Percentiles rank a stretch among this genome's conserved stretches.
Evolutionary conservation across 768 basidiomycete genomes (phyloP).

Genomic region (Boletales sp.): DNA sequence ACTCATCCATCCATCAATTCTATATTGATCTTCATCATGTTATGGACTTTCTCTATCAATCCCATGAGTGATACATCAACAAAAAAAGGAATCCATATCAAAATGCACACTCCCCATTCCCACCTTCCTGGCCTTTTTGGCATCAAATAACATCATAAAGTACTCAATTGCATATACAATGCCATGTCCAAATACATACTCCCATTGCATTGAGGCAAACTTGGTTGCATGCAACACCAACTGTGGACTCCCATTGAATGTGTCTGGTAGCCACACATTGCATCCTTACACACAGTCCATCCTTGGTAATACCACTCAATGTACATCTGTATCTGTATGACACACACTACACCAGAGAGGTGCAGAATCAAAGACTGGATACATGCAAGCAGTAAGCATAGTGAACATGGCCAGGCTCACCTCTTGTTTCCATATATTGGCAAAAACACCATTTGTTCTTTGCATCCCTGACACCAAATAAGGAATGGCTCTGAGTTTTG

Average conservation of each 20-base stretch:
- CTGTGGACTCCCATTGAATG: conserved; percentile 94
- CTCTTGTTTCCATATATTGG: conserved; percentile 57
- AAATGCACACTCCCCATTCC: conserved; percentile 44
- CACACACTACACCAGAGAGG: conserved; percentile 65
- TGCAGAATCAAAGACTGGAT: conserved; percentile 64
- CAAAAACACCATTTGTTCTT: conserved; percentile 52
- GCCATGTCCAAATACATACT: conserved; percentile 86
- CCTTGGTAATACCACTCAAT: conserved; percentile 85
- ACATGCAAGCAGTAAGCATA: neutral
- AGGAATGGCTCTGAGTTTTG: conserved; percentile 66
- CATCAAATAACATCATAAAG: conserved; percentile 76
- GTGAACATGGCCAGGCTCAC: conserved; percentile 34
- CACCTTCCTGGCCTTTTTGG: conserved; percentile 53
- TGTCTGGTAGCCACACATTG: conserved; percentile 79
- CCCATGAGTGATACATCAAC: neutral
- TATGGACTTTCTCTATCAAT: conserved; percentile 52
- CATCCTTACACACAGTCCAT: conserved; percentile 85
- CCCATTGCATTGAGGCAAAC: conserved; percentile 5
- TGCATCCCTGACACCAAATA: conserved; percentile 76
- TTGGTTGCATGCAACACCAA: conserved; percentile 61
- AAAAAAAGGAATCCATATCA: conserved; percentile 30
- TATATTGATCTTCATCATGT: conserved; percentile 48
- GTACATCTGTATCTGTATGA: conserved; percentile 70
- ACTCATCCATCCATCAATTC: conserved; percentile 50
- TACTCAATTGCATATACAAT: conserved; percentile 91